Evolutionary conservation across 169 alveolate species (phyloP), one percentile per base, ranked within the genome.

Genomic region (Plasmodium malariae): DNA sequence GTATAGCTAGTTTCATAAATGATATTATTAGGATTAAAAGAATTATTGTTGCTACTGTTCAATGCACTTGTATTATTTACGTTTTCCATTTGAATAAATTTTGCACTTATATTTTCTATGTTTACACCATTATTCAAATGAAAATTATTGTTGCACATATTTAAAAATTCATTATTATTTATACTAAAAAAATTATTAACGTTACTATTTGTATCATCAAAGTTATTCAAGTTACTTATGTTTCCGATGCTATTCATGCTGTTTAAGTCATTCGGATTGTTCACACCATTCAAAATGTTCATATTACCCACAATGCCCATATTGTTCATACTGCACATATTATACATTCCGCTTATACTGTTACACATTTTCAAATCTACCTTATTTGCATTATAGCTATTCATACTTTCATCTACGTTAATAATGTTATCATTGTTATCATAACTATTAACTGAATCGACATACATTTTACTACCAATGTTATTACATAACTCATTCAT

Each of bases 391-490:
- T 57, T 73, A 45, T 45, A 73, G 34, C 55, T 55, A 43, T 76
- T 76, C 48, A 76, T 32, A 51, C 19, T 34, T n/a, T 76, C 89
- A 45, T 62, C 78, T 12, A 65, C 28, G 26, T 54, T 62, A 34
- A 76, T 28, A 28, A 76, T 30, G 40, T 55, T 76, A 12, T 76
- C 89, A 76, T 76, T 62, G 54, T 62, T 76, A 62, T 76, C 89
- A 62, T 14, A 76, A 19, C 43, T 11, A 12, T 76, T 65, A 1
- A 26, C 2, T 28, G 19, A 30, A 19, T 54, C 48, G 21, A 40
- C 6, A 69, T 28, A 30, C 57, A 76, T 30, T 76, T 76, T 76
- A 49, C 26, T 76, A 55, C 63, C 57, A 19, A 73, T 62, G 45
- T 30, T 73, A 49, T 71, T 71, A 24, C 60, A 54, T 19, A 45